Base-by-base conservation (phyloP, 352 stramenopile species). In the Phytophthora syringae region DNA sequence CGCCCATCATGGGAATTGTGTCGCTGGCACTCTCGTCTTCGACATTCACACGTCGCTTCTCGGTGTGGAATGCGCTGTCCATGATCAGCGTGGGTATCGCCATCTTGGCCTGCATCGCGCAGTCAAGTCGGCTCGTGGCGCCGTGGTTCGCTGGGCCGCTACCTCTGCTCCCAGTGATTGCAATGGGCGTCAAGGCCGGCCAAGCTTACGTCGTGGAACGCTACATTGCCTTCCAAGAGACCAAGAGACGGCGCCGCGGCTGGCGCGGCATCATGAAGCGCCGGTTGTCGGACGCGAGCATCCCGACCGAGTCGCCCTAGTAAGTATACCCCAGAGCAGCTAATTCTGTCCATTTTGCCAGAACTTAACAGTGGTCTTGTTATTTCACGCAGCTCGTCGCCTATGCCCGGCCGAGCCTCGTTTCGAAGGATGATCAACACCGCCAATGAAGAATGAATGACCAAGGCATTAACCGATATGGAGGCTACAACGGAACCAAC, bases 201-300 rank as follows among this genome's bases (percentile, higher is more conserved):
- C 77, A 92, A 72, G 83, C 80, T 6, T 88, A 81, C 25, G 53
- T 92, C 7, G 72, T 94, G 3, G 83, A 94, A 51, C 78, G 81
- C 24, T 90, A 92, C 60, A 90, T 94, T 42, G 86, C 86, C 15
- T 89, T 88, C 62, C 82, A 92, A 69, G 86, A 94, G 67, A 90
- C 86, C 10, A 77, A 88, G 44, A 82, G 84, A 24, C 80, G 82
- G 9, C 80, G 86, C 30, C 82, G 86, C 22, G 86, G 86, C 44
- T 94, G 86, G 86, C 78, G 86, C 36, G 86, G 86, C 39, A 82
- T 94, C 42, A 92, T 92, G 86, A 94, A 94, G 67, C 86, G 86
- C 21, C 78, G 86, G 22, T 63, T 92, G 9, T 94, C 86, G 51
- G 86, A 94, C 55, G 80, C 84, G 40, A 92, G 83, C 50, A 83